phyloP scores from a whole-genome alignment of 441 rosid species.

The Gossypium gossypioides region DNA sequence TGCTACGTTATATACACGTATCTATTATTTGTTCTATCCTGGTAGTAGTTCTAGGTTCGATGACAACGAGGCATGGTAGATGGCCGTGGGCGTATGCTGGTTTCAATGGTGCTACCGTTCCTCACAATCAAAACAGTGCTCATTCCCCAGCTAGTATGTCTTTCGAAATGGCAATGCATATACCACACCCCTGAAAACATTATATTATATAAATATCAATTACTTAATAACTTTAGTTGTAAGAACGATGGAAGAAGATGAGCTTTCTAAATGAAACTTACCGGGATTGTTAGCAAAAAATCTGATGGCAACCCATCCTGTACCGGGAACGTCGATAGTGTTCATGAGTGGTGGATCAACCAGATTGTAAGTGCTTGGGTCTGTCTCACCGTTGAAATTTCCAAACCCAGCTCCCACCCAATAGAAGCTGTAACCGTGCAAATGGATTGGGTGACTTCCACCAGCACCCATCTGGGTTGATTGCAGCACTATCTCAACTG shows the following conservation, averaged over 20 bases:
- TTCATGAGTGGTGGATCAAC: constrained; percentile 37
- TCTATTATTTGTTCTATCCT: no score
- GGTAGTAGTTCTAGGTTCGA: background rate
- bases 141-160: constrained; percentile 39
- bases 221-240: background rate
- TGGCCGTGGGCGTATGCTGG: constrained; percentile 27
- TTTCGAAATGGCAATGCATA: constrained; percentile 41
- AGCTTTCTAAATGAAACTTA: background rate
- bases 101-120: constrained; percentile 18
- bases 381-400: constrained; percentile 17
- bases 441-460: constrained; percentile 39
- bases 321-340: constrained; percentile 30
- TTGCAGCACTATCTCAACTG: constrained; percentile 34
- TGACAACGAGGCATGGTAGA: constrained; percentile 27
- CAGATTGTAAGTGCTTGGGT: constrained; percentile 20
- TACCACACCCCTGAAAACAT: constrained; percentile 34
- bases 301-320: constrained; percentile 39
- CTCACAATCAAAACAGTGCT: constrained; percentile 29
- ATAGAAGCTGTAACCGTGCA: constrained; percentile 28
- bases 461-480: constrained; percentile 28
- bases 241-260: background rate
- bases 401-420: constrained; percentile 19
- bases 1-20: no score
- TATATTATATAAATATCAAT: background rate
- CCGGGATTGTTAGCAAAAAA: constrained; percentile 41